These are phyloP conservation scores for Terfezia claveryi DNA, from an alignment of 495 filamentous ascomycete genomes.

Conservation along the genomic window DNA sequence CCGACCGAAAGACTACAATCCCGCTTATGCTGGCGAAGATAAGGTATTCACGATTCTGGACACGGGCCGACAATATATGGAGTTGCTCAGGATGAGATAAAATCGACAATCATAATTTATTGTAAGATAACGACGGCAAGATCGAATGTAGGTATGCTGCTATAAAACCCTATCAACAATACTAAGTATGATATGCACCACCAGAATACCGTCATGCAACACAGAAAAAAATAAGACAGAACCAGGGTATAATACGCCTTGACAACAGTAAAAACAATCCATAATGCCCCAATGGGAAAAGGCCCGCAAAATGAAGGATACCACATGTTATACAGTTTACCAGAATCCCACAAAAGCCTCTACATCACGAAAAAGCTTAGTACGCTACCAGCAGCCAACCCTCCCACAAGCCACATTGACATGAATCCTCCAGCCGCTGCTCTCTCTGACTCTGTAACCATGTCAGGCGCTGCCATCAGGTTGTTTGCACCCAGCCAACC, in stretches of 20 bases:
- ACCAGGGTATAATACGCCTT: too few species aligned
- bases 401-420: slow-evolving; percentile 66
- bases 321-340: too few species aligned
- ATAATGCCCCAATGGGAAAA: too few species aligned
- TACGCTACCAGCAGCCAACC: slow-evolving; percentile 65
- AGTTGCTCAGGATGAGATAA: background rate
- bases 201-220: too few species aligned
- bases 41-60: background rate
- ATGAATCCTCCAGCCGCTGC: slow-evolving; percentile 89
- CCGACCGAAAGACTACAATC: background rate
- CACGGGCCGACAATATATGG: background rate
- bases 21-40: background rate
- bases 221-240: too few species aligned
- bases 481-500: slow-evolving; percentile 63
- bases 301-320: too few species aligned
- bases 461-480: slow-evolving; percentile 76
- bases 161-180: too few species aligned
- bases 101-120: background rate
- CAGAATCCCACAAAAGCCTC: too few species aligned
- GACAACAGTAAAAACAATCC: too few species aligned
- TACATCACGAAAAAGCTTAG: slow-evolving; percentile 41
- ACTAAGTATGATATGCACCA: too few species aligned
- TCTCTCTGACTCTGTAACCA: slow-evolving; percentile 55
- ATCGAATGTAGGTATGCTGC: too few species aligned
- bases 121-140: background rate